A percentile compares a stretch with the other conserved stretches of the same genome.
Conservation (phyloP, 2,329 filamentous ascomycete genomes). For the Botrytis deweyae region DNA sequence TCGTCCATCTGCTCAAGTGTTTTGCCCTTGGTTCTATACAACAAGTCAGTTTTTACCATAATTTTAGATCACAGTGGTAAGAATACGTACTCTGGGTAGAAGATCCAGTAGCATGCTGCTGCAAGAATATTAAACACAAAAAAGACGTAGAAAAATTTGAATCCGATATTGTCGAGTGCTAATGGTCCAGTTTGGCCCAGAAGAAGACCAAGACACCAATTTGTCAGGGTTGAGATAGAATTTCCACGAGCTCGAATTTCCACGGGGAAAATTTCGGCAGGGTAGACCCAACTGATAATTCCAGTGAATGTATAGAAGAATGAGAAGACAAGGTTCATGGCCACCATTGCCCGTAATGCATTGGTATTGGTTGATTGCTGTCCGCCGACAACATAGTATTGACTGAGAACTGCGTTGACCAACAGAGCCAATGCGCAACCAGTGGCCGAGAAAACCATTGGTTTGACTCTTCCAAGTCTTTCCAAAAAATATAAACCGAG, state of each 20-base stretch:
- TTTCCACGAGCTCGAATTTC: slow-evolving; percentile 52
- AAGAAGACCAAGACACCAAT: slow-evolving; percentile 57
- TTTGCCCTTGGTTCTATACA: slow-evolving; percentile 37
- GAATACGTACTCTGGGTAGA: slow-evolving; percentile 46
- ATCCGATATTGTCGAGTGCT: slow-evolving; percentile 53
- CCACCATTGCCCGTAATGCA: background rate
- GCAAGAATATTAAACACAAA: background rate
- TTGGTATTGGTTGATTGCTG: slow-evolving; percentile 37
- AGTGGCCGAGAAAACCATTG: slow-evolving; percentile 45
- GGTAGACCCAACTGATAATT: slow-evolving; percentile 57
- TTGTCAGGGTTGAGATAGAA: slow-evolving; percentile 54
- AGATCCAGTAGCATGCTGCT: slow-evolving; percentile 46
- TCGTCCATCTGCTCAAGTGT: slow-evolving; percentile 39
- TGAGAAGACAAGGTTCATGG: slow-evolving; percentile 39
- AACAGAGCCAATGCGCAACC: slow-evolving; percentile 54
- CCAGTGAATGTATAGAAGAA: slow-evolving; percentile 50
- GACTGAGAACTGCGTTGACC: slow-evolving; percentile 52
- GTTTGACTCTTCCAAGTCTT: slow-evolving; percentile 39
- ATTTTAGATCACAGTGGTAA: slow-evolving; percentile 28
- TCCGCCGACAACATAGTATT: slow-evolving; percentile 48
- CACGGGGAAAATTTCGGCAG: slow-evolving; percentile 58
- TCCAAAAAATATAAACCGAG: slow-evolving; percentile 39
- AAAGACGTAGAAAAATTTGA: slow-evolving; percentile 41
- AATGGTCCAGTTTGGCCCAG: slow-evolving; percentile 53
- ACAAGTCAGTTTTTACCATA: slow-evolving; percentile 34